Evolutionary conservation across 495 filamentous ascomycete genomes (phyloP).

Genomic region (Penicillium longicatenatum): DNA sequence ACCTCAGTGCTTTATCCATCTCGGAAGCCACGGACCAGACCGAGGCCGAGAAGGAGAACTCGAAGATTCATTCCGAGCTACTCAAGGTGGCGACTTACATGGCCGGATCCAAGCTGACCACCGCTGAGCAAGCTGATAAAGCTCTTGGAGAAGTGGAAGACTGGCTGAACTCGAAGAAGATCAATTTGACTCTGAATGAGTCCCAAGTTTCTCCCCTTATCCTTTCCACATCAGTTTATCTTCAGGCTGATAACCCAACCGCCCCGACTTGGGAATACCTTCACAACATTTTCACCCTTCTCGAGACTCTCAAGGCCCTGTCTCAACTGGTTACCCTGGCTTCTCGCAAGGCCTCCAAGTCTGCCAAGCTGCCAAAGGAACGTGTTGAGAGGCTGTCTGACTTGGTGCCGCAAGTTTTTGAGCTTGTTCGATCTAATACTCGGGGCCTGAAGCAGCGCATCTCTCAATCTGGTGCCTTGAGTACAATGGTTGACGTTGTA

Average conservation of each 20-base stretch:
- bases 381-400: slow-evolving; percentile 30
- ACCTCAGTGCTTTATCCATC: slow-evolving; percentile 28
- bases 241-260: slow-evolving; percentile 26
- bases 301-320: slow-evolving; percentile 46
- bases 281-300: slow-evolving; percentile 35
- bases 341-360: slow-evolving; percentile 36
- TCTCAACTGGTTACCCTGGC: slow-evolving; percentile 33
- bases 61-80: slow-evolving; percentile 34
- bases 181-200: slow-evolving; percentile 25
- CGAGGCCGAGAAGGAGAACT: slow-evolving; percentile 32
- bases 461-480: slow-evolving; percentile 40
- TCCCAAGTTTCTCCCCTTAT: slow-evolving; percentile 26
- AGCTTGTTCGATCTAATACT: slow-evolving; percentile 35
- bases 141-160: slow-evolving; percentile 36
- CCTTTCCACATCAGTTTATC: slow-evolving; percentile 26
- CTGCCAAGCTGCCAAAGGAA: slow-evolving; percentile 38
- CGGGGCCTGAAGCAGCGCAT: slow-evolving; percentile 40
- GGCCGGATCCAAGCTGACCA: slow-evolving; percentile 38
- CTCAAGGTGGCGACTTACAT: slow-evolving; percentile 38
- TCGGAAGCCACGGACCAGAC: slow-evolving; percentile 37
- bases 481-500: slow-evolving; percentile 39
- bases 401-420: slow-evolving; percentile 34
- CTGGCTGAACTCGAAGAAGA: slow-evolving; percentile 35
- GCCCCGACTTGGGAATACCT: slow-evolving; percentile 47
- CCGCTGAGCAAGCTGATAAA: slow-evolving; percentile 33